Conservation (phyloP, 768 basidiomycete genomes). For the Rhodosporidiobolus odoratus region DNA sequence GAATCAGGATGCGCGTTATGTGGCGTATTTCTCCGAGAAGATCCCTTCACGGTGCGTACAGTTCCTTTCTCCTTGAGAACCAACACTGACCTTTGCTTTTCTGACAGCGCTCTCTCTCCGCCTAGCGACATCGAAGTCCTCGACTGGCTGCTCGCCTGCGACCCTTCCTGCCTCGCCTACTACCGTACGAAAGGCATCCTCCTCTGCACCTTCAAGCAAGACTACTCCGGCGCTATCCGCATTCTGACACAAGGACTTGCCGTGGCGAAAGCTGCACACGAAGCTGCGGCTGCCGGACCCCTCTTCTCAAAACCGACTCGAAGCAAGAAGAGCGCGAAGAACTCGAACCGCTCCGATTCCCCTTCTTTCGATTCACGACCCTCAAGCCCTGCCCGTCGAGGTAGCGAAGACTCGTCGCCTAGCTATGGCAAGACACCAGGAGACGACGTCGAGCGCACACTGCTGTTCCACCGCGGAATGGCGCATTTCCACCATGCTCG, state of each 20-base stretch:
- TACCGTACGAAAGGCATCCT: conserved; percentile 85
- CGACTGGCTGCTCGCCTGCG: conserved; percentile 66
- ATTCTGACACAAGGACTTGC: conserved; percentile 77
- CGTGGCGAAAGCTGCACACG: conserved; percentile 67
- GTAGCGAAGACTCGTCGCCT: background rate
- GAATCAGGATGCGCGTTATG: conserved; percentile 75
- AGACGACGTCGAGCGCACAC: conserved; percentile 77
- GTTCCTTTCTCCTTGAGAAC: no score
- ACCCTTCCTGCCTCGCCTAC: conserved; percentile 76
- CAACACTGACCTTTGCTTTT: no score
- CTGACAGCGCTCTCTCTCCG: conserved; percentile 69
- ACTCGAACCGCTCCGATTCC: background rate
- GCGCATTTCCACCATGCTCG: conserved; percentile 76
- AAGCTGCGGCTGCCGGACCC: conserved; percentile 46
- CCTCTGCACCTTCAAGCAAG: conserved; percentile 72
- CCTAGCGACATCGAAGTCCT: conserved; percentile 71
- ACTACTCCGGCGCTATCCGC: conserved; percentile 65
- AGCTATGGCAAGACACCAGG: conserved; percentile 57
- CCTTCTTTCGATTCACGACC: background rate
- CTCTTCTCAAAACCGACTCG: conserved; percentile 45
- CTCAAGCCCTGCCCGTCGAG: background rate
- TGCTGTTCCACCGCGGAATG: conserved; percentile 75
- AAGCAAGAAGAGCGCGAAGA: conserved; percentile 52
- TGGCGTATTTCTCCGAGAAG: conserved; percentile 91
- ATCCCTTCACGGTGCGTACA: conserved; percentile 73